Conservation (phyloP, 441 rosid species). For the Euphorbia celastroides region DNA sequence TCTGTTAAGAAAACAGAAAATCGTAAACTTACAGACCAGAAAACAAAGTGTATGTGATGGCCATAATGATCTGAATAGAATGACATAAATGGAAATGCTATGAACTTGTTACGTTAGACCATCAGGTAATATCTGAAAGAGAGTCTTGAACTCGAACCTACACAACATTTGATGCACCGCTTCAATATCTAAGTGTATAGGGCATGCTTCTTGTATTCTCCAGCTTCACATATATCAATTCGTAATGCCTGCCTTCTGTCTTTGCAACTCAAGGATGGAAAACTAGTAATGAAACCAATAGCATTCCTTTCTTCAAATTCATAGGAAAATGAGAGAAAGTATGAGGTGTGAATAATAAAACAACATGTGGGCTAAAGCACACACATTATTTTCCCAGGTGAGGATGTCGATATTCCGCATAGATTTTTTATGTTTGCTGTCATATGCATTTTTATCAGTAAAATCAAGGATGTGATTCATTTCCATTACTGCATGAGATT, state of each 20-base stretch:
- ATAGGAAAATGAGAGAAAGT: neutral
- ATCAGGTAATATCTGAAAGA: too few species aligned
- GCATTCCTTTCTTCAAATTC: neutral
- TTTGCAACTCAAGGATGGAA: too few species aligned
- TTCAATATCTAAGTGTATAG: neutral
- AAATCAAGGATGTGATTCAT: neutral
- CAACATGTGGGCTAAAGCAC: neutral
- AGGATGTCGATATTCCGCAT: neutral
- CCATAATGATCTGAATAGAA: neutral
- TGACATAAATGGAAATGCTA: neutral
- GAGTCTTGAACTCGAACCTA: neutral
- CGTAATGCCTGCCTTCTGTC: neutral
- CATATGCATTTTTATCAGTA: neutral
- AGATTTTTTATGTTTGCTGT: neutral
- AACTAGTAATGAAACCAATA: neutral
- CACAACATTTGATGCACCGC: neutral
- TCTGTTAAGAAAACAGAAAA: neutral
- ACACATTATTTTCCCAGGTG: neutral
- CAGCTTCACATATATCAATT: neutral
- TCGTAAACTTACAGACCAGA: neutral
- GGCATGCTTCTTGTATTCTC: neutral
- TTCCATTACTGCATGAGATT: neutral
- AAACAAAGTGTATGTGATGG: neutral
- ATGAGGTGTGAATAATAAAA: neutral
- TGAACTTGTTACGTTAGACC: too few species aligned